Evolutionary conservation across 2,329 filamentous ascomycete genomes (phyloP).

Genomic region (Drechslera avenae): DNA sequence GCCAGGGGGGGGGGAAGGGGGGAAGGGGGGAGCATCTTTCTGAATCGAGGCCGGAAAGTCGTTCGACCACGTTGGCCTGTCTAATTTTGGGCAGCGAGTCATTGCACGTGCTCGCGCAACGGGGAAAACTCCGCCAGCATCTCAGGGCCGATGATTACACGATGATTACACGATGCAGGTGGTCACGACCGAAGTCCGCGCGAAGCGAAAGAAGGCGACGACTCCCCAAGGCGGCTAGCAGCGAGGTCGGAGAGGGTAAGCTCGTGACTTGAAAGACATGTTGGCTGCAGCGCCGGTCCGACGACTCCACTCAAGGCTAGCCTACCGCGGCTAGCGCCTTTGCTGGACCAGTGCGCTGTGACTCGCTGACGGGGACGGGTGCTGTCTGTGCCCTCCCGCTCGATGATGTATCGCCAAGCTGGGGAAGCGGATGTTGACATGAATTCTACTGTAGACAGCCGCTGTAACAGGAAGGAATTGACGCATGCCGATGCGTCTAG

Average conservation of each 20-base stretch:
- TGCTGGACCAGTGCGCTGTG: constrained; percentile 1
- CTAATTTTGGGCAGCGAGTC: constrained; percentile 1
- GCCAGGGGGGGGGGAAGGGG: constrained; percentile 1
- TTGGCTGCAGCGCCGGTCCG: constrained; percentile 2
- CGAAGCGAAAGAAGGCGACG: constrained; percentile 10
- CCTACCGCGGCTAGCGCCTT: constrained; percentile 9
- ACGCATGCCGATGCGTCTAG: constrained; percentile 1
- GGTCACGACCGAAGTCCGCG: constrained; percentile 9
- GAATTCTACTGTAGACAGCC: background rate
- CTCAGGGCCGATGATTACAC: constrained; percentile 1
- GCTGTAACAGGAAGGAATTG: constrained; percentile 11
- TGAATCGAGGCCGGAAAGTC: too few relatives aligned
- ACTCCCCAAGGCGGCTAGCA: background rate
- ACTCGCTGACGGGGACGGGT: constrained; percentile 12
- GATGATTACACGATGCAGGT: background rate
- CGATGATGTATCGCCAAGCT: constrained; percentile 21
- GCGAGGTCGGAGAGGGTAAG: background rate
- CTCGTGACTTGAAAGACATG: constrained; percentile 1
- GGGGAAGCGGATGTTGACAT: constrained; percentile 19
- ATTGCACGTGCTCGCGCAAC: constrained; percentile 2
- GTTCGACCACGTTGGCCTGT: background rate
- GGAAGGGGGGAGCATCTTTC: too few relatives aligned
- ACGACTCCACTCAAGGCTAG: constrained; percentile 4
- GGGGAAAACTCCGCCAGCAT: constrained; percentile 5
- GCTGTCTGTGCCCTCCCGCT: constrained; percentile 18